Conservation (phyloP, 306 rosid genomes). For the Prosopis cineraria region DNA sequence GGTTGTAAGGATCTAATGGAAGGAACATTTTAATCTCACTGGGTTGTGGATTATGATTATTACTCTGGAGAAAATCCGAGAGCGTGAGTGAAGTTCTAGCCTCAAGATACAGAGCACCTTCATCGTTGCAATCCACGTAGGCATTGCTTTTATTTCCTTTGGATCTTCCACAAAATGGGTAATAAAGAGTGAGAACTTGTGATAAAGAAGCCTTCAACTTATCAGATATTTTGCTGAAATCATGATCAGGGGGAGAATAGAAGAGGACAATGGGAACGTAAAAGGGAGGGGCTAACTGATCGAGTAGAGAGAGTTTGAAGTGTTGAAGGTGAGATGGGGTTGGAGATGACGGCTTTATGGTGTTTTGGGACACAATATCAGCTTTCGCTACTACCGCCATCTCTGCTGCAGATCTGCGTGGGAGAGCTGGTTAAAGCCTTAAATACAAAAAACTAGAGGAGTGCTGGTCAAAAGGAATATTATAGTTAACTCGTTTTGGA, state of each 20-base stretch:
- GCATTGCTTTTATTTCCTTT: constrained; percentile 1
- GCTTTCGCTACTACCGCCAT: constrained; percentile 6
- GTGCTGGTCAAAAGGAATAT: not conserved
- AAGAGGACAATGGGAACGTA: constrained; percentile 31
- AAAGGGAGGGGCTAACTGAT: constrained; percentile 32
- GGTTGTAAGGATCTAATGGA: constrained; percentile 18
- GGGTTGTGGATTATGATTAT: not conserved
- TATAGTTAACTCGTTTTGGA: not conserved
- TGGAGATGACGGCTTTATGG: constrained; percentile 32
- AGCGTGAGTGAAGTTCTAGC: not conserved
- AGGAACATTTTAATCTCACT: not conserved
- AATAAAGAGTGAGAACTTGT: constrained; percentile 24
- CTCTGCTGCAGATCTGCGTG: not conserved
- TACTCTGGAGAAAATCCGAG: not conserved
- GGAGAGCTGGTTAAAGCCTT: not conserved
- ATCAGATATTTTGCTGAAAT: not conserved
- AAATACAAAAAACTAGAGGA: not conserved
- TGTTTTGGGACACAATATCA: constrained; percentile 20
- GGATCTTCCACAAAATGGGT: constrained; percentile 37
- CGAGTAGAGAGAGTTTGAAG: constrained; percentile 35
- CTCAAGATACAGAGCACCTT: constrained; percentile 25
- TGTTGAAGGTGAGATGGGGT: constrained; percentile 30
- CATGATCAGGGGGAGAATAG: constrained; percentile 1
- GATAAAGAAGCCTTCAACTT: constrained; percentile 29
- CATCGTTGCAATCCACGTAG: constrained; percentile 31